These are phyloP conservation scores for Helianthus annuus DNA, from an alignment of 129 eudicot genomes.

Conservation along the genomic window HanXRQr2.0-SUNRISE NC_035443.2:30526805-30527304, in stretches of 20 bases:
- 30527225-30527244: conserved; percentile 55
- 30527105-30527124: conserved; percentile 71
- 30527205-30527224: conserved; percentile 69
- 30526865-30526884: conserved; percentile 75
- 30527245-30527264: conserved; percentile 51
- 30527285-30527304: conserved; percentile 44
- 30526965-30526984: conserved; percentile 78
- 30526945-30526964: conserved; percentile 62
- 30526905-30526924: too few relatives aligned
- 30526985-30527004: conserved; percentile 55
- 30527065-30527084: conserved; percentile 76
- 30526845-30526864: conserved; percentile 75
- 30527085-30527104: conserved; percentile 64
- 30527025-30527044: conserved; percentile 59
- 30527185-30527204: conserved; percentile 78
- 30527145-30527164: conserved; percentile 66
- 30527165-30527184: conserved; percentile 75
- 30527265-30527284: conserved; percentile 63
- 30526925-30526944: too few relatives aligned
- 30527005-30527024: conserved; percentile 39
- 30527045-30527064: conserved; percentile 80
- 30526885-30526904: conserved; percentile 51
- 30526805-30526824: conserved; percentile 31
- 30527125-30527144: conserved; percentile 75
- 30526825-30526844: conserved; percentile 73